These are phyloP conservation scores for Xanthoceras sorbifolium DNA, from an alignment of 345 rosid species.

Conservation along the genomic window DNA sequence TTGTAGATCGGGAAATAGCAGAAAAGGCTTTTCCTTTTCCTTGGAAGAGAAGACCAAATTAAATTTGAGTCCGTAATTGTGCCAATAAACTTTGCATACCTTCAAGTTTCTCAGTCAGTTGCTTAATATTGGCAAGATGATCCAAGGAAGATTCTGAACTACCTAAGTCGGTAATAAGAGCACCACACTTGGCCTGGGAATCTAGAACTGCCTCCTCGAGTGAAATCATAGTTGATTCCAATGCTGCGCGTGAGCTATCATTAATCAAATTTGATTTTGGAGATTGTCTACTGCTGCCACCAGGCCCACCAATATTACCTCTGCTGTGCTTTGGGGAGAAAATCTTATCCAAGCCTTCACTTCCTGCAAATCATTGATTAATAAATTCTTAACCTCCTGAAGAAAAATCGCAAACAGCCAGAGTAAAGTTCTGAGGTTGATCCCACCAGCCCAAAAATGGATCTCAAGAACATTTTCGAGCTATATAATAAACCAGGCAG, in stretches of 20 bases:
- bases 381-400: neutral
- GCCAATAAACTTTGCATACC: constrained; percentile 59
- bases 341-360: constrained; percentile 76
- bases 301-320: constrained; percentile 43
- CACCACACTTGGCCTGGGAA: constrained; percentile 64
- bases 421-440: neutral
- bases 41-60: constrained; percentile 4
- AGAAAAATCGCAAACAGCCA: neutral
- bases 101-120: constrained; percentile 68
- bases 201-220: constrained; percentile 73
- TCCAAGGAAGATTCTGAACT: constrained; percentile 42
- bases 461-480: neutral
- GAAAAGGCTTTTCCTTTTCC: neutral
- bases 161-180: constrained; percentile 42
- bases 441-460: neutral
- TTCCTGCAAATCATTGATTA: constrained; percentile 55
- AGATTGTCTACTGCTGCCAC: constrained; percentile 39
- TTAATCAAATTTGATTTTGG: constrained; percentile 31
- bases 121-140: constrained; percentile 42
- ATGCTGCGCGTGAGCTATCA: constrained; percentile 26
- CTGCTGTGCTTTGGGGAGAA: constrained; percentile 58
- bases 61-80: constrained; percentile 65
- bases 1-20: constrained; percentile 14
- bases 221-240: constrained; percentile 61
- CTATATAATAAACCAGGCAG: neutral